Base-by-base conservation (phyloP, 2,329 filamentous ascomycete species). In the Elsinoe arachidis region DNA sequence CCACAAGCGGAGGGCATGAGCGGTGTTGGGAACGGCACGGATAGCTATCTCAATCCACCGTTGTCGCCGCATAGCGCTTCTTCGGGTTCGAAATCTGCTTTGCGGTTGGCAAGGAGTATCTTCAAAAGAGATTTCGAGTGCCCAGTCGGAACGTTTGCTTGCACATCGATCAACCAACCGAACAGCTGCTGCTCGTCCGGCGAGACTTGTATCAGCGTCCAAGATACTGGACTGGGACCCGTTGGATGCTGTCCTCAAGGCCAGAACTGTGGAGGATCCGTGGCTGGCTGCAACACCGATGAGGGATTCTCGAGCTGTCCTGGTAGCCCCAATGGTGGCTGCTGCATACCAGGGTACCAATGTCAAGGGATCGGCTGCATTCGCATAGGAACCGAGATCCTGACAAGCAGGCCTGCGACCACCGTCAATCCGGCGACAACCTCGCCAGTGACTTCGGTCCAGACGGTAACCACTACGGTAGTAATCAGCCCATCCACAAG, bases 181-280 rank as follows among this genome's bases (percentile, higher is more conserved):
- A 80, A 89, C 69, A 86, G 85, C 69, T 93, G 88, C 74, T 93
- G 88, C 69, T 74, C 78, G 19, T 74, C 75, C n/a, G 79, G 76
- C 14, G 83, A 86, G 62, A 80, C 77, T 6, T 93, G 88, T 67
- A 82, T 86, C 47, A 70, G 73, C 21, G 82, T 90, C 3, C 68
- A 77, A 33, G 81, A 87, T 68, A 79, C 80, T 5, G 80, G 79
- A 0, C 74, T 85, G 26, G 86, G 86, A 6, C 80, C 81, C 44
- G 82, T 92, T 1, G 88, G 87, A 2, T 93, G 88, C 70, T 93
- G 88, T 71, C 85, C 86, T 0, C 66, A 74, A 35, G 87, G 86
- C 2, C 73, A 76, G 43, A 78, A 69, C 5, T 92, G 88, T 68
- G 78, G 78, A 2, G 85, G 85, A 9, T 72, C 73, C 1, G 82